Conservation (phyloP, 2,329 filamentous ascomycete species). For the Alternaria longipes region DNA sequence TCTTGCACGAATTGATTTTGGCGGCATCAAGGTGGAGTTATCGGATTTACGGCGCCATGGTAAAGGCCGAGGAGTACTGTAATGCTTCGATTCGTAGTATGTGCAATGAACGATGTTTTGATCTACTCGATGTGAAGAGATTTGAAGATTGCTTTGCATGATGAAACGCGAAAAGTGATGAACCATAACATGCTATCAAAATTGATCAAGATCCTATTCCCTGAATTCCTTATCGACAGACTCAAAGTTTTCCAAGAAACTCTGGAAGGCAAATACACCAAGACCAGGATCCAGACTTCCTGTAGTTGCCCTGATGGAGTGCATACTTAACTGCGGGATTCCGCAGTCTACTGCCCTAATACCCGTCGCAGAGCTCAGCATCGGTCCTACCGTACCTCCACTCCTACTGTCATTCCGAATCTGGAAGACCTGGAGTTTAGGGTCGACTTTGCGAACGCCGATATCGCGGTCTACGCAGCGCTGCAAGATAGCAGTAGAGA, state of each 20-base stretch:
- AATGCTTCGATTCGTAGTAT: slow-evolving; percentile 7
- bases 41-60: slow-evolving; percentile 6
- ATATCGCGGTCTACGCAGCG: slow-evolving; percentile 72
- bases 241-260: slow-evolving; percentile 87
- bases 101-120: slow-evolving; percentile 5
- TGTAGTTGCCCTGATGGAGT: slow-evolving; percentile 88
- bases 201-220: slow-evolving; percentile 12
- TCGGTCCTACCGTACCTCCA: slow-evolving; percentile 95
- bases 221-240: slow-evolving; percentile 82
- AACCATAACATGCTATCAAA: neutral
- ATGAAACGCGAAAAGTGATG: neutral
- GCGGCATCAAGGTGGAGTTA: slow-evolving; percentile 26
- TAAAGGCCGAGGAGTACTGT: slow-evolving; percentile 5
- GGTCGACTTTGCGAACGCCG: slow-evolving; percentile 57
- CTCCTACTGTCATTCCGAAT: slow-evolving; percentile 91
- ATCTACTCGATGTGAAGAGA: neutral
- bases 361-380: slow-evolving; percentile 82
- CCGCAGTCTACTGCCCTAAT: slow-evolving; percentile 87
- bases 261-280: slow-evolving; percentile 87
- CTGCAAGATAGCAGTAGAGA: slow-evolving; percentile 82
- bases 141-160: neutral
- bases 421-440: slow-evolving; percentile 85
- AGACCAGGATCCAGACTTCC: slow-evolving; percentile 86
- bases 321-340: slow-evolving; percentile 93
- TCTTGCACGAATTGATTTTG: slow-evolving; percentile 16